A percentile compares a stretch with the other conserved stretches of the same genome.
These are phyloP conservation scores for Neurospora sp. DNA, from an alignment of 495 filamentous ascomycete genomes.

Conservation along the genomic window DNA sequence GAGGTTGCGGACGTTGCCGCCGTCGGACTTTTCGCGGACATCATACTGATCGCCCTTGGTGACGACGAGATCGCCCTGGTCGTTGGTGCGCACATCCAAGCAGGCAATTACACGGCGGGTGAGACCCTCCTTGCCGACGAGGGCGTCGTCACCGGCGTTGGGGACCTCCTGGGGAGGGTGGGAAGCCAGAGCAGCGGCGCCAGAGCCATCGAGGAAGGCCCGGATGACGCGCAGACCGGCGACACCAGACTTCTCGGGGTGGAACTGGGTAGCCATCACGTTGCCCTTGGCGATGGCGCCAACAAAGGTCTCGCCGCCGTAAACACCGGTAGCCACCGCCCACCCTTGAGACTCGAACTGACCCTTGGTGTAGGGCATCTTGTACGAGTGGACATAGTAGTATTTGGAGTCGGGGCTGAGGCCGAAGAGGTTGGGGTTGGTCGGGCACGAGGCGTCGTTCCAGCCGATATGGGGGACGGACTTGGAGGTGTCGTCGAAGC, in stretches of 20 bases:
- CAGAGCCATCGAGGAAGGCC: conserved; percentile 68
- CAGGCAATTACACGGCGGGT: conserved; percentile 90
- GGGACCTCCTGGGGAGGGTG: conserved; percentile 6
- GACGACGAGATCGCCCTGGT: conserved; percentile 88
- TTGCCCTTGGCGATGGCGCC: conserved; percentile 79
- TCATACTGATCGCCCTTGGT: conserved; percentile 99
- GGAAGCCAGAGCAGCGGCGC: conserved; percentile 29
- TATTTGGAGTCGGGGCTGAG: conserved; percentile 77
- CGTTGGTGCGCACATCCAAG: conserved; percentile 93
- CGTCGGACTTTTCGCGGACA: conserved; percentile 83
- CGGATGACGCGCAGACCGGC: conserved; percentile 76
- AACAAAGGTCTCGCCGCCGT: conserved; percentile 84
- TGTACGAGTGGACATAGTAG: conserved; percentile 97
- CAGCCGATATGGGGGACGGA: conserved; percentile 96
- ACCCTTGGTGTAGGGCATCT: conserved; percentile 61
- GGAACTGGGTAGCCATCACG: conserved; percentile 88
- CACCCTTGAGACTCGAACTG: conserved; percentile 70
- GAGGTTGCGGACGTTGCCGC: conserved; percentile 76
- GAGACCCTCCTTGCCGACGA: conserved; percentile 47
- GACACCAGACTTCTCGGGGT: conserved; percentile 91
- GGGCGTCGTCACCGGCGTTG: not conserved
- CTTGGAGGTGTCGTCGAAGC: conserved; percentile 69
- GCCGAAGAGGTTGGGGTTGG: conserved; percentile 55
- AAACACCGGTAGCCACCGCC: conserved; percentile 77
- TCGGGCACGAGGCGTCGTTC: conserved; percentile 64